Conservation (phyloP, 257 asterid genomes). For the Fraxinus cuspidata region DNA sequence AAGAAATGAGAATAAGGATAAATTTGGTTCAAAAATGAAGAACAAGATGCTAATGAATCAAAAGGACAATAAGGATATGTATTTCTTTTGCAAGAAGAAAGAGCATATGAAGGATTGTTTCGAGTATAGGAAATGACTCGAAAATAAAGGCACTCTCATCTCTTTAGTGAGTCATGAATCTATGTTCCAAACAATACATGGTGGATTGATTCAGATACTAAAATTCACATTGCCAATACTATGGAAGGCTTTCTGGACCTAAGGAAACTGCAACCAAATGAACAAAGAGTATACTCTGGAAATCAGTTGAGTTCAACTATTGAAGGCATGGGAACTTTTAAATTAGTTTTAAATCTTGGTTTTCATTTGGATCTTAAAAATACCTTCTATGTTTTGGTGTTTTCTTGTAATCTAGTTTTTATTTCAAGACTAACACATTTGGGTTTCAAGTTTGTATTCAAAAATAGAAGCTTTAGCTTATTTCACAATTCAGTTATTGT, state of each 20-base stretch:
- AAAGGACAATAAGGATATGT: background rate
- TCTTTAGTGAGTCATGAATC: background rate
- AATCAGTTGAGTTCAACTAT: background rate
- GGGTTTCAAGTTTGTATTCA: background rate
- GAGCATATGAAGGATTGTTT: no score
- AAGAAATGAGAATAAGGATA: background rate
- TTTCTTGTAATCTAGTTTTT: background rate
- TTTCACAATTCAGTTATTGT: background rate
- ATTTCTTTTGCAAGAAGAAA: background rate
- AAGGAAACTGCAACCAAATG: background rate
- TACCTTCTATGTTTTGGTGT: background rate
- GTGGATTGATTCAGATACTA: background rate
- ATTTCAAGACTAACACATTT: background rate
- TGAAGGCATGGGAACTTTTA: background rate
- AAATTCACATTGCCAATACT: background rate
- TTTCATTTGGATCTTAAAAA: background rate
- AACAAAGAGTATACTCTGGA: background rate
- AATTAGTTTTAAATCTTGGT: background rate
- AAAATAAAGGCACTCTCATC: no score
- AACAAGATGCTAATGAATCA: background rate
- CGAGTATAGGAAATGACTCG: background rate
- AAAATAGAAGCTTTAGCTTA: no score
- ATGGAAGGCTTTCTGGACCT: background rate
- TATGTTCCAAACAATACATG: constrained; percentile 4
- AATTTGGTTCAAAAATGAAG: background rate